These are phyloP conservation scores for Penicillium nucicola DNA, from an alignment of 495 filamentous ascomycete genomes.

Conservation along the genomic window DNA sequence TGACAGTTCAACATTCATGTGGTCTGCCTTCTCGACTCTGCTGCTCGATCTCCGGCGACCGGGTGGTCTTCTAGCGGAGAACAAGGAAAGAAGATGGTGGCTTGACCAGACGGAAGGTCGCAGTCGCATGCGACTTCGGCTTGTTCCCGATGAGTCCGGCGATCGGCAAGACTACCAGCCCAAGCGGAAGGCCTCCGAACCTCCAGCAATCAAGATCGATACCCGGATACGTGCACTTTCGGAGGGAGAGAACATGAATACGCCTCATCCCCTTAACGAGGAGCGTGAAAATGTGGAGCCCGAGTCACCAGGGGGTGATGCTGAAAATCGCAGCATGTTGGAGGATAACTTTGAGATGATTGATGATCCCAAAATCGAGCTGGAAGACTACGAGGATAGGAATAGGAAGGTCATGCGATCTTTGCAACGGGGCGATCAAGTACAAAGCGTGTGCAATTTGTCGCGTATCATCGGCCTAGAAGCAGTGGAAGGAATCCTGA, in stretches of 20 bases:
- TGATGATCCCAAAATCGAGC: constrained; percentile 77
- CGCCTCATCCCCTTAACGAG: constrained; percentile 28
- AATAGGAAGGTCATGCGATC: constrained; percentile 96
- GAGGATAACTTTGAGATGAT: constrained; percentile 96
- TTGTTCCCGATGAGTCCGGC: constrained; percentile 69
- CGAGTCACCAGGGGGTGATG: constrained; percentile 32
- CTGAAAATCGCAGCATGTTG: constrained; percentile 41
- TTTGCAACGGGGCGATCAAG: constrained; percentile 83
- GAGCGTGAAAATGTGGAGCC: constrained; percentile 26
- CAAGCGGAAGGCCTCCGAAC: constrained; percentile 64
- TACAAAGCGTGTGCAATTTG: constrained; percentile 93
- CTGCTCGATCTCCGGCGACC: constrained; percentile 70
- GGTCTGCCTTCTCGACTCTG: constrained; percentile 68
- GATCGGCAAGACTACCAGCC: constrained; percentile 79
- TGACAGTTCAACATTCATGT: constrained; percentile 74
- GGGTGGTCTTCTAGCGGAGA: constrained; percentile 72
- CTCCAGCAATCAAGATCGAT: constrained; percentile 37
- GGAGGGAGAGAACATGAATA: constrained; percentile 31
- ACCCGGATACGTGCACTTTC: constrained; percentile 30
- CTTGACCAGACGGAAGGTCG: constrained; percentile 93
- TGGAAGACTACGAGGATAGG: constrained; percentile 91
- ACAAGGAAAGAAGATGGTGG: constrained; percentile 70
- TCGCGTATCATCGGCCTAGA: constrained; percentile 92
- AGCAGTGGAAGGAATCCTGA: constrained; percentile 85
- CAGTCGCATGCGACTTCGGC: constrained; percentile 87